Evolutionary conservation across 2,329 filamentous ascomycete genomes (phyloP).

Genomic region (Stenocarpella maydis): DNA sequence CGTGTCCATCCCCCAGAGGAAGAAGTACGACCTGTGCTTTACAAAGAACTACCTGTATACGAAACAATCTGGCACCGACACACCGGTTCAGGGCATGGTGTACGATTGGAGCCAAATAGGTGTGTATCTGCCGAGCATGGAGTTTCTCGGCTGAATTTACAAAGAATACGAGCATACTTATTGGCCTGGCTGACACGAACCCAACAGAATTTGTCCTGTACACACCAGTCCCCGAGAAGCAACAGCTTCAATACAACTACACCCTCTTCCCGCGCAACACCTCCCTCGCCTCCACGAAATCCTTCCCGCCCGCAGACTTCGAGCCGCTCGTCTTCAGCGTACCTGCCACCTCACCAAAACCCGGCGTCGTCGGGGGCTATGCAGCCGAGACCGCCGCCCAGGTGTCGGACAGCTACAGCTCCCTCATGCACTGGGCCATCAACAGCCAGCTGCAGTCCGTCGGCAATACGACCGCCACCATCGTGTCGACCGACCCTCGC

Average conservation of each 20-base stretch:
- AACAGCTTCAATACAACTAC: conserved; percentile 72
- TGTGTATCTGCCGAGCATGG: conserved; percentile 45
- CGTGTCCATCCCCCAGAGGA: conserved; percentile 71
- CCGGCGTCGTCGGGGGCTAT: conserved; percentile 62
- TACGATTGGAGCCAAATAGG: conserved; percentile 71
- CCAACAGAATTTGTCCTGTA: conserved; percentile 67
- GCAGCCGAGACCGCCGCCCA: conserved; percentile 58
- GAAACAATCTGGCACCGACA: conserved; percentile 58
- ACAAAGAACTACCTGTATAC: conserved; percentile 68
- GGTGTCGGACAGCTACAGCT: conserved; percentile 66
- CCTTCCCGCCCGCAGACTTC: conserved; percentile 38
- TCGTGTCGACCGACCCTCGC: conserved; percentile 61
- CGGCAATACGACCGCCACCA: conserved; percentile 53
- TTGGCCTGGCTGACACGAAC: background rate
- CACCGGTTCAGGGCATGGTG: conserved; percentile 61
- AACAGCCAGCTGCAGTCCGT: conserved; percentile 58
- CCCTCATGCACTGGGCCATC: conserved; percentile 69
- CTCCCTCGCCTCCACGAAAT: conserved; percentile 48
- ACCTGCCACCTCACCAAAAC: conserved; percentile 66
- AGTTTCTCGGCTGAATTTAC: too few relatives aligned
- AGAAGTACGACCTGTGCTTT: conserved; percentile 73
- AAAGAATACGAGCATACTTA: accelerated
- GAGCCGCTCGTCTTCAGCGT: conserved; percentile 74
- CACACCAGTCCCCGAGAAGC: conserved; percentile 71
- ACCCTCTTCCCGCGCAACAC: conserved; percentile 66